Evolutionary conservation across 192 early-diverging fungal species (phyloP).

Genomic region (Dispira simplex): DNA sequence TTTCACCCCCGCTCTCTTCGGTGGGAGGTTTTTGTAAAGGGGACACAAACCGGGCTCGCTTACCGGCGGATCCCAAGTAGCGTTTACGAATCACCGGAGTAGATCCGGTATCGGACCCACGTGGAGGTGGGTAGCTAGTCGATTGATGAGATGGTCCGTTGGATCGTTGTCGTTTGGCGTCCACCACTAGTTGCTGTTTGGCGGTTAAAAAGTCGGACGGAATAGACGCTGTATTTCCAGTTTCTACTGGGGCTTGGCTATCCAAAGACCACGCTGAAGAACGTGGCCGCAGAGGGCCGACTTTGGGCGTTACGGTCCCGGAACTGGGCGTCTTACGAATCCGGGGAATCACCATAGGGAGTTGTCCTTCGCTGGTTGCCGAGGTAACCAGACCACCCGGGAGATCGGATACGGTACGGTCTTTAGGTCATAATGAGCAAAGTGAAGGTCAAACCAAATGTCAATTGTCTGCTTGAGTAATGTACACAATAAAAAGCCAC

Average conservation of each 20-base stretch:
- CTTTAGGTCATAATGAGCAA: too few species aligned
- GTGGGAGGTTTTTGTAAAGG: neutral
- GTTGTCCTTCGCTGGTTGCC: too few species aligned
- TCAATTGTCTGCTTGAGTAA: too few species aligned
- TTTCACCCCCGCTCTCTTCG: neutral
- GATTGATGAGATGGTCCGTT: neutral
- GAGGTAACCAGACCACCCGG: too few species aligned
- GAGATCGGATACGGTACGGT: too few species aligned
- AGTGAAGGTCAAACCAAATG: too few species aligned
- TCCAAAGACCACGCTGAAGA: neutral
- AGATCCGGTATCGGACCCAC: neutral
- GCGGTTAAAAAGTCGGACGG: slow-evolving; percentile 8
- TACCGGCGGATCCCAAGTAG: neutral
- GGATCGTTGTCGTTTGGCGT: neutral
- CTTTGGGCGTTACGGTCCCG: too few species aligned
- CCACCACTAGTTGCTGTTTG: neutral
- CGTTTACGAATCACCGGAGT: neutral
- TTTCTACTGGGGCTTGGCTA: neutral
- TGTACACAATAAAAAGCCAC: too few species aligned
- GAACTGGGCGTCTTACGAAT: too few species aligned
- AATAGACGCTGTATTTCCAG: too few species aligned
- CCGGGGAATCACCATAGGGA: too few species aligned
- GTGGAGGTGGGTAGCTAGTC: neutral
- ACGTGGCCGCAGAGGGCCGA: too few species aligned
- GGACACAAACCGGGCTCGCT: slow-evolving; percentile 1